Conservation (phyloP, 1,284 basidiomycete species). For the Waitea zeae region DNA sequence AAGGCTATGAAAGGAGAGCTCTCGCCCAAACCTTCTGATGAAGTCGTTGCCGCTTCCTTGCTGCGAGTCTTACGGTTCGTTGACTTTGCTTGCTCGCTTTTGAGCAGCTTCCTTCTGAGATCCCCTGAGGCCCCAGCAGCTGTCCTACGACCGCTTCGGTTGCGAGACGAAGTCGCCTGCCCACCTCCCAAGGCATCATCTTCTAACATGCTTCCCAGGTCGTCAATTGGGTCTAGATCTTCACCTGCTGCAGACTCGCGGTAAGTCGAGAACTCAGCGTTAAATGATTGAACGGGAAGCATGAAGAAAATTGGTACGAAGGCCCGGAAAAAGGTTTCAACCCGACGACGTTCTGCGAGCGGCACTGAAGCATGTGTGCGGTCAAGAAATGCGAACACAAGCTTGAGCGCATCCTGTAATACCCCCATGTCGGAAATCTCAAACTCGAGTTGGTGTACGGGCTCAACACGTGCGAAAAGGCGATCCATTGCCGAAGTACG, state of each 20-base stretch:
- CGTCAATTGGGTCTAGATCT: slow-evolving; percentile 40
- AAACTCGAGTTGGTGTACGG: slow-evolving; percentile 71
- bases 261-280: slow-evolving; percentile 40
- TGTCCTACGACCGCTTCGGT: slow-evolving; percentile 19
- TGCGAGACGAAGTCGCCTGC: slow-evolving; percentile 27
- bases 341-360: slow-evolving; percentile 57
- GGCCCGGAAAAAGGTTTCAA: slow-evolving; percentile 73
- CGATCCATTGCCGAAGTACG: slow-evolving; percentile 65
- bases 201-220: slow-evolving; percentile 23
- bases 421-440: slow-evolving; percentile 62
- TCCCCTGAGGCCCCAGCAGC: slow-evolving; percentile 32
- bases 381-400: slow-evolving; percentile 85
- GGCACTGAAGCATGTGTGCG: slow-evolving; percentile 66
- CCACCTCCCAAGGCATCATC: slow-evolving; percentile 26
- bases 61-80: slow-evolving; percentile 37
- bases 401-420: slow-evolving; percentile 76
- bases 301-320: slow-evolving; percentile 65
- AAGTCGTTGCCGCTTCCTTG: slow-evolving; percentile 20
- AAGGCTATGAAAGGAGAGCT: too few species aligned
- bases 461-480: slow-evolving; percentile 51
- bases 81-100: slow-evolving; percentile 64
- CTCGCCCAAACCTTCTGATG: too few species aligned
- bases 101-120: slow-evolving; percentile 55
- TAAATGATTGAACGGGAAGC: slow-evolving; percentile 54
- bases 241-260: slow-evolving; percentile 12